Evolutionary conservation across 2,329 filamentous ascomycete species (phyloP).

Genomic region (Harringtonia lauricola): DNA sequence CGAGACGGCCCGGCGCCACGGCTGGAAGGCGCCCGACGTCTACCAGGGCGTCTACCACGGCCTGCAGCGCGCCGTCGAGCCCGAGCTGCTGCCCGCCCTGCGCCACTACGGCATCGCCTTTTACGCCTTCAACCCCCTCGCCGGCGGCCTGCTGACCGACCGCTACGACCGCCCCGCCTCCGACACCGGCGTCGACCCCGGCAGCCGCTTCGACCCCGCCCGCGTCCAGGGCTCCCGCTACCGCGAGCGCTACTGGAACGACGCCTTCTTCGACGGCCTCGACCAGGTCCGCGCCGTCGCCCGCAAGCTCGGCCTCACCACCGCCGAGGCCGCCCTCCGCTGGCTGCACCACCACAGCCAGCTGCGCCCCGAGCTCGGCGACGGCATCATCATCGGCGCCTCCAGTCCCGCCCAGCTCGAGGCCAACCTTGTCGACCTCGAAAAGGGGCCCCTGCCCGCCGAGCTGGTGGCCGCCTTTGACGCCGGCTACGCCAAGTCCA

Average conservation of each 20-base stretch:
- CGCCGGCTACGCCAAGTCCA: slow-evolving; percentile 59
- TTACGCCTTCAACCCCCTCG: slow-evolving; percentile 12
- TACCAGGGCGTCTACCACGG: slow-evolving; percentile 34
- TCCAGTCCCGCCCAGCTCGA: slow-evolving; percentile 24
- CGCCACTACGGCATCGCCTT: slow-evolving; percentile 28
- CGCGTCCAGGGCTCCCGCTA: slow-evolving; percentile 20
- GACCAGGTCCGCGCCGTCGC: slow-evolving; percentile 7
- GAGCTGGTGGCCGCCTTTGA: slow-evolving; percentile 42
- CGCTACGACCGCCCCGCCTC: slow-evolving; percentile 18
- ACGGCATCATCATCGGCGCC: slow-evolving; percentile 24
- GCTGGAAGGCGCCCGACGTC: slow-evolving; percentile 28
- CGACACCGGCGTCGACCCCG: slow-evolving; percentile 1
- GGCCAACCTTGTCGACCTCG: slow-evolving; percentile 21
- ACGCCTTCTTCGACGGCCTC: slow-evolving; percentile 26
- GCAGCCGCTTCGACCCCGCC: slow-evolving; percentile 27
- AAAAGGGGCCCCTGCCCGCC: slow-evolving; percentile 27
- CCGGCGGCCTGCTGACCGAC: slow-evolving; percentile 16
- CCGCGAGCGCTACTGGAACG: slow-evolving; percentile 16
- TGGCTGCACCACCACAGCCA: slow-evolving; percentile 27
- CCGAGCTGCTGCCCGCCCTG: slow-evolving; percentile 29
- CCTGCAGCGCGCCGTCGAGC: slow-evolving; percentile 26
- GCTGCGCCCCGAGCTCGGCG: slow-evolving; percentile 20
- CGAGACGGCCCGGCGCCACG: slow-evolving; percentile 24
- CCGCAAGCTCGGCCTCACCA: slow-evolving; percentile 5
- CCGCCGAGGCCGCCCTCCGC: slow-evolving; percentile 21